phyloP scores from a whole-genome alignment of 176 grass and related monocot genomes.

The Lolium multiflorum region DNA sequence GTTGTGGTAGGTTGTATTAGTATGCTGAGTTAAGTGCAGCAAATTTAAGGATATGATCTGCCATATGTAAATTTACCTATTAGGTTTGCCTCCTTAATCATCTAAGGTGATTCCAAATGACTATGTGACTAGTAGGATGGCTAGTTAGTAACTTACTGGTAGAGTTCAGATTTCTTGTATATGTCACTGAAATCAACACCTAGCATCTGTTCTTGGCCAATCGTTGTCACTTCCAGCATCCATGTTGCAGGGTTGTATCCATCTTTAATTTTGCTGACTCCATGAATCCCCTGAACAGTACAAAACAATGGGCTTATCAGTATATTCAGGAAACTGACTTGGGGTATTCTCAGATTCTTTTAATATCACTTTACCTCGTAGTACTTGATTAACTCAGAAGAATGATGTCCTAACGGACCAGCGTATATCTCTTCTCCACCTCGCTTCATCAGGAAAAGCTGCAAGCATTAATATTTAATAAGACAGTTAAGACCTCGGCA shows the following conservation, averaged over 20 bases:
- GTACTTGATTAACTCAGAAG: slow-evolving; percentile 76
- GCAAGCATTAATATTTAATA: slow-evolving; percentile 18
- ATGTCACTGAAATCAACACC: slow-evolving; percentile 68
- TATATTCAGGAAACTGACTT: slow-evolving; percentile 6
- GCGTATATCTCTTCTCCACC: slow-evolving; percentile 96
- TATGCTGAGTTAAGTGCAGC: background rate
- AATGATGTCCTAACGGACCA: slow-evolving; percentile 77
- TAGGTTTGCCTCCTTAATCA: slow-evolving; percentile 22
- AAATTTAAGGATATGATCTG: background rate
- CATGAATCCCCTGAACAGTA: slow-evolving; percentile 53
- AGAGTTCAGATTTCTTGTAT: slow-evolving; percentile 87
- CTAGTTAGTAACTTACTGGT: slow-evolving; percentile 59
- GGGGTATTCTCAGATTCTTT: background rate
- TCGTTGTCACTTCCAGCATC: slow-evolving; percentile 87
- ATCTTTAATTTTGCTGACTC: slow-evolving; percentile 81
- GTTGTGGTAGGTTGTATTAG: background rate
- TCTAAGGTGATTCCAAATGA: slow-evolving; percentile 6
- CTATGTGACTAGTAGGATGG: slow-evolving; percentile 7
- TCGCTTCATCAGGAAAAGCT: slow-evolving; percentile 93
- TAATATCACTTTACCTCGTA: slow-evolving; percentile 75
- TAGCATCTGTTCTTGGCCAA: slow-evolving; percentile 61
- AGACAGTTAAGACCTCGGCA: slow-evolving; percentile 28
- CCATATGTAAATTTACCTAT: slow-evolving; percentile 26
- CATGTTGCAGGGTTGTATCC: slow-evolving; percentile 95
- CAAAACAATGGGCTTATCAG: slow-evolving; percentile 25